Conservation (phyloP, 352 stramenopile species). For the Phytophthora sojae region DNA sequence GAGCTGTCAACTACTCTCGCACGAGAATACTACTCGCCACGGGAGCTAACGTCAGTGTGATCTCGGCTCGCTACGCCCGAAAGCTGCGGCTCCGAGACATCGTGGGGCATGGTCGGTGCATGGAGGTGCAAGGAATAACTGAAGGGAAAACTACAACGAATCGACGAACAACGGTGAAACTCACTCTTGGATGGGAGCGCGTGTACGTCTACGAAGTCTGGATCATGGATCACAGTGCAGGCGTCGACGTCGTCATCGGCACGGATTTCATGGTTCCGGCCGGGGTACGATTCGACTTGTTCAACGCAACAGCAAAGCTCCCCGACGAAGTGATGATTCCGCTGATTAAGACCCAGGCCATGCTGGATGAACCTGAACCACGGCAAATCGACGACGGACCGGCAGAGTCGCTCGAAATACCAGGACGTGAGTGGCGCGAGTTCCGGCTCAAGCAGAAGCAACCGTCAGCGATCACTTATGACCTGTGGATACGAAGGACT, state of each 20-base stretch:
- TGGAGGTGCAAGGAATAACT: not conserved
- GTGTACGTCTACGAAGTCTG: not conserved
- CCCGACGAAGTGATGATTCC: conserved; percentile 9
- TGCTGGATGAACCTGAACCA: not conserved
- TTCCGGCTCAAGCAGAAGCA: conserved; percentile 5
- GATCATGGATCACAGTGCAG: conserved; percentile 8
- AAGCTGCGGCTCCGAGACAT: not conserved
- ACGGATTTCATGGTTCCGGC: not conserved
- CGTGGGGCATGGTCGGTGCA: not conserved
- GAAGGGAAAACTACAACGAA: not conserved
- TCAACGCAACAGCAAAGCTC: not conserved
- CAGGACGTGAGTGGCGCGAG: not conserved
- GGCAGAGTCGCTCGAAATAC: not conserved
- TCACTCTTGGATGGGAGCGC: not conserved
- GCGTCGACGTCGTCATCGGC: conserved; percentile 1
- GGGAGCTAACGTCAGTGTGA: not conserved
- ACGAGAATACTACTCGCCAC: not conserved
- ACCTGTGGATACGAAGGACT: conserved; percentile 3
- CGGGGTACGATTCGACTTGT: not conserved
- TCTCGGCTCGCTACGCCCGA: not conserved
- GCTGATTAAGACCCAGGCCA: conserved; percentile 4
- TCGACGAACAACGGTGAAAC: not conserved
- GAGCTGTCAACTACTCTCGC: not conserved
- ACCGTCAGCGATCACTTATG: not conserved
- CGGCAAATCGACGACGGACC: not conserved